Base-by-base conservation (phyloP, 225 moss, liverwort and hornwort genomes). In the Takakia lepidozioides region DNA sequence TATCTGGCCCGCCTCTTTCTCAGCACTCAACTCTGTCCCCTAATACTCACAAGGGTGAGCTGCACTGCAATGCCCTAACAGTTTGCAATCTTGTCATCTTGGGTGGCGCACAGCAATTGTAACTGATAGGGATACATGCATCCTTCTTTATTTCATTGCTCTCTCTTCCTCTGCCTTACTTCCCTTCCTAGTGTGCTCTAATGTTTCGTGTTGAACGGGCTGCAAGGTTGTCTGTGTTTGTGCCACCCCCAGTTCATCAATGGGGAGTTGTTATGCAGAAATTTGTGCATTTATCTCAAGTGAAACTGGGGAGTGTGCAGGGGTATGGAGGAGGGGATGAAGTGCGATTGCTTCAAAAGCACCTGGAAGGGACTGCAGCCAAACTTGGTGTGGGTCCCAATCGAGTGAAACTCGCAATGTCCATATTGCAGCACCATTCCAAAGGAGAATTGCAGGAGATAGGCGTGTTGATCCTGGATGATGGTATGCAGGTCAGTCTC, bases 251-350 rank as follows among this genome's bases (percentile, higher is more conserved):
- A n/a, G n/a, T n/a, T n/a, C n/a, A n/a, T n/a, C n/a, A n/a, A n/a
- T n/a, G n/a, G n/a, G n/a, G n/a, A n/a, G n/a, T n/a, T n/a, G n/a
- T n/a, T n/a, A n/a, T n/a, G n/a, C n/a, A n/a, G n/a, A n/a, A n/a
- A n/a, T n/a, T n/a, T n/a, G n/a, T n/a, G n/a, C n/a, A n/a, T n/a
- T n/a, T n/a, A n/a, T n/a, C n/a, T n/a, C n/a, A n/a, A n/a, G n/a
- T n/a, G n/a, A n/a, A n/a, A n/a, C n/a, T n/a, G n/a, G n/a, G 32
- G 70, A 79, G 74, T 16, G 10, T 68, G 70, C 65, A 98, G 95
- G 95, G 95, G 35, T 98, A 98, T 62, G 73, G 79, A 43, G 90
- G 87, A 49, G 90, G 87, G 39, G 95, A 98, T 70, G 95, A 98
- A 65, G 90, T 84, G 29, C 84, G 80, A 22, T 68, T 98, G 50